A percentile compares a stretch with the other conserved stretches of the same genome.
Conservation (phyloP, 805 yeast species). For the Kodamaea jinghongensis region DNA sequence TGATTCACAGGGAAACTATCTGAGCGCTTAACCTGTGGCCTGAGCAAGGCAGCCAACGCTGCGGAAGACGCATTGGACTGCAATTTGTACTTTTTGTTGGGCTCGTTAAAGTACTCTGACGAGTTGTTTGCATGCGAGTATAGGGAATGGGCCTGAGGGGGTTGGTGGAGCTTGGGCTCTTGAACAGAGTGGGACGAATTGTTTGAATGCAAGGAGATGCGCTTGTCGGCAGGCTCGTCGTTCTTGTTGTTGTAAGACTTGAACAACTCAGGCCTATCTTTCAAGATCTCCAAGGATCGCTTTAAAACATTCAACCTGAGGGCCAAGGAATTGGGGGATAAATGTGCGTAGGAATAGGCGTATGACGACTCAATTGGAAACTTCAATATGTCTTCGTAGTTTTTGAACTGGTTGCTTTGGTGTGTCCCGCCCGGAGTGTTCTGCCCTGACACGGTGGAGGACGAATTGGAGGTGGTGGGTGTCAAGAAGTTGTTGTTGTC, state of each 20-base stretch:
- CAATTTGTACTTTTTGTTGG: slow-evolving; percentile 19
- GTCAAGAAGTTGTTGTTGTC: slow-evolving; percentile 7
- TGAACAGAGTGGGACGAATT: slow-evolving; percentile 8
- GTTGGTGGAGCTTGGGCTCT: slow-evolving; percentile 2
- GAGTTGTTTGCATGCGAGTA: slow-evolving; percentile 17
- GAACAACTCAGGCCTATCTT: slow-evolving; percentile 57
- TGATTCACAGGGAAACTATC: slow-evolving; percentile 34
- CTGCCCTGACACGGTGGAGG: background rate
- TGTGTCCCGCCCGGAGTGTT: background rate
- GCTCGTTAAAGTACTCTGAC: slow-evolving; percentile 15
- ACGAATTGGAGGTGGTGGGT: slow-evolving; percentile 5
- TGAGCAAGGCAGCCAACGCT: slow-evolving; percentile 44
- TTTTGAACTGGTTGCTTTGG: slow-evolving; percentile 10
- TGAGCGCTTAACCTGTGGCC: slow-evolving; percentile 35
- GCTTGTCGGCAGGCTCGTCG: slow-evolving; percentile 9
- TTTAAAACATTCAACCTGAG: slow-evolving; percentile 71
- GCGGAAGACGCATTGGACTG: slow-evolving; percentile 45
- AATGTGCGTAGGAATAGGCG: slow-evolving; percentile 79
- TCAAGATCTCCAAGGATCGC: slow-evolving; percentile 69
- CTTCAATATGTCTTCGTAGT: slow-evolving; percentile 43
- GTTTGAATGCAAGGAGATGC: slow-evolving; percentile 10
- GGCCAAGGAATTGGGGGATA: slow-evolving; percentile 78
- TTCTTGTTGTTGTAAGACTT: slow-evolving; percentile 17
- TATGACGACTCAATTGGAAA: slow-evolving; percentile 81
- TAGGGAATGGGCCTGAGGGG: slow-evolving; percentile 9